These are phyloP conservation scores for Polytrichum commune DNA, from an alignment of 225 moss, liverwort and hornwort genomes.

Conservation along the genomic window DNA sequence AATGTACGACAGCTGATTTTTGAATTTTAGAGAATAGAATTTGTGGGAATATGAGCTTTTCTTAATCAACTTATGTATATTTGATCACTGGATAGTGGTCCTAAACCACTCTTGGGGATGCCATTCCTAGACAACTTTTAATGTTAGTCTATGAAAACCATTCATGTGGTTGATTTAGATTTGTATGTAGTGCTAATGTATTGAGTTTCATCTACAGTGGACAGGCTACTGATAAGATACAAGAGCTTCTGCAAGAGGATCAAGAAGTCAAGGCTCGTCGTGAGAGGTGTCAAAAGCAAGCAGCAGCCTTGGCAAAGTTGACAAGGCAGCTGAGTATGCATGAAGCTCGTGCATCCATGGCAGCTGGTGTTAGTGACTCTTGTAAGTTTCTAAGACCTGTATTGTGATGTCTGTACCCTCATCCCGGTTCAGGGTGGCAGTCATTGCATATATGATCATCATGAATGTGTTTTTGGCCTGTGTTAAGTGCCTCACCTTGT, in stretches of 20 bases:
- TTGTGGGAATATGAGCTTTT: too few relatives aligned
- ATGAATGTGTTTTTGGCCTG: too few relatives aligned
- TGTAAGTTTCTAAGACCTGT: conserved; percentile 28
- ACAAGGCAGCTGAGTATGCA: conserved; percentile 67
- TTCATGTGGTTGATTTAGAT: background rate
- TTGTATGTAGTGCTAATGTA: background rate
- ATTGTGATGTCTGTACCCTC: background rate
- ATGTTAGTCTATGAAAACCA: too few relatives aligned
- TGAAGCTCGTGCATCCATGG: conserved; percentile 43
- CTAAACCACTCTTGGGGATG: background rate
- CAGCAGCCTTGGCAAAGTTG: conserved; percentile 49
- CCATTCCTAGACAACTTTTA: background rate
- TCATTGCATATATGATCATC: background rate
- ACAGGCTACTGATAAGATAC: conserved; percentile 56
- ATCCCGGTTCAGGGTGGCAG: conserved; percentile 6
- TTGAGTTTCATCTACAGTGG: conserved; percentile 23
- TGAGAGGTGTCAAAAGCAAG: conserved; percentile 58
- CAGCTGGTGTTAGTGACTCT: conserved; percentile 39
- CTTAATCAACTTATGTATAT: too few relatives aligned
- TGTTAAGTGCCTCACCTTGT: background rate
- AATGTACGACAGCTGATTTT: background rate
- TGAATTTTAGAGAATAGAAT: too few relatives aligned
- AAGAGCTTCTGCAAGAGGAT: conserved; percentile 66
- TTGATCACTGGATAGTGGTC: too few relatives aligned
- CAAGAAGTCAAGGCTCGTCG: conserved; percentile 66